Percentiles rank a stretch among this genome's conserved stretches.
These are phyloP conservation scores for Sphagnum tenellum DNA, from an alignment of 225 moss, liverwort and hornwort species.

Conservation along the genomic window DNA sequence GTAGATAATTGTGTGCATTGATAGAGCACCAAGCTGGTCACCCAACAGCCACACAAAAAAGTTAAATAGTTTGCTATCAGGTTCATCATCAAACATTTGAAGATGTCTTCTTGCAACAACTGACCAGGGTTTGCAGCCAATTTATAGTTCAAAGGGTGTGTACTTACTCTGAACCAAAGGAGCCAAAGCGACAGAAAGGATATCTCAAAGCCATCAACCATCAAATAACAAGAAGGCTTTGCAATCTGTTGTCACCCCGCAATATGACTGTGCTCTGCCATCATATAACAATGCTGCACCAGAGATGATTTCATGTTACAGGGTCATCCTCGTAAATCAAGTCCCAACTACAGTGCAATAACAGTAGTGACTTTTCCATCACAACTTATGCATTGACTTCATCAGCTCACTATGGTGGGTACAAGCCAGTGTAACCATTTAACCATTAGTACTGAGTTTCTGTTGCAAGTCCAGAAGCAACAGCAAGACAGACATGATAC, in stretches of 20 bases:
- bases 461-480: no score
- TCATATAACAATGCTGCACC: slow-evolving; percentile 17
- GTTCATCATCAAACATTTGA: neutral
- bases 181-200: slow-evolving; percentile 8
- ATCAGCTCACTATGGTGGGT: no score
- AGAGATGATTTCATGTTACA: slow-evolving; percentile 6
- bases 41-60: neutral
- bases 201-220: slow-evolving; percentile 15
- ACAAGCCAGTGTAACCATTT: no score
- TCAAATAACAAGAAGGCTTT: slow-evolving; percentile 10
- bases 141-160: neutral
- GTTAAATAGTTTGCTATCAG: neutral
- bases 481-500: no score
- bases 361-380: no score
- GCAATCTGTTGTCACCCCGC: slow-evolving; percentile 13
- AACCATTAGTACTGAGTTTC: no score
- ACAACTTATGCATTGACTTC: no score
- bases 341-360: no score
- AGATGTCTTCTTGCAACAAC: neutral
- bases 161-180: slow-evolving; percentile 18
- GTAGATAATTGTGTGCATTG: slow-evolving; percentile 11
- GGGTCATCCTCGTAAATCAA: neutral
- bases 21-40: slow-evolving; percentile 16
- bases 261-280: slow-evolving; percentile 11
- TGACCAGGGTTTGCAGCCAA: neutral